Evolutionary conservation across 1,284 basidiomycete genomes (phyloP).

Genomic region (Leccinum colubrinum): DNA sequence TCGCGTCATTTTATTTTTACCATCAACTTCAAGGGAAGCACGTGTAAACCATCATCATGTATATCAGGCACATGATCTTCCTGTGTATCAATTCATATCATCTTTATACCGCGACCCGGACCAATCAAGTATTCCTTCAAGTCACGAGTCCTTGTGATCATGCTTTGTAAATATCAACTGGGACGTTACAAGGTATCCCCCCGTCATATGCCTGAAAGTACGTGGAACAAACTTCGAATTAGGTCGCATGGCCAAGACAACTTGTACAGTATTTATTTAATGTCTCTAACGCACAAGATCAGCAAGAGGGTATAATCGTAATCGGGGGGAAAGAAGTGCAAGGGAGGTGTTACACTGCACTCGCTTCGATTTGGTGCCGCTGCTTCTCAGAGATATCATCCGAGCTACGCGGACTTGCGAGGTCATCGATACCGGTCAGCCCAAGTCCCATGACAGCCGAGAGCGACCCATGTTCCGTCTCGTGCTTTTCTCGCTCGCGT

Average conservation of each 20-base stretch:
- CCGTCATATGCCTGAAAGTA: neutral
- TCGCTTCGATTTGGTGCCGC: neutral
- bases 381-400: constrained; percentile 14
- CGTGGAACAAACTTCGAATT: neutral
- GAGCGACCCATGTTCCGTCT: constrained; percentile 17
- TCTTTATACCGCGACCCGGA: neutral
- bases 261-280: neutral
- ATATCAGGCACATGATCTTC: neutral
- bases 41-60: neutral
- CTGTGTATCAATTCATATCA: neutral
- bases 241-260: neutral
- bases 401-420: constrained; percentile 4
- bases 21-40: neutral
- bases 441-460: constrained; percentile 31
- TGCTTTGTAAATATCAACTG: neutral
- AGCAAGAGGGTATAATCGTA: neutral
- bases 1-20: neutral
- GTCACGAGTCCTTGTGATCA: neutral
- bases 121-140: no score
- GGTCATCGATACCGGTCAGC: constrained; percentile 28
- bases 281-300: neutral
- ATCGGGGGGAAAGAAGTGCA: neutral
- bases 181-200: neutral
- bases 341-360: neutral
- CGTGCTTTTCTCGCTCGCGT: constrained; percentile 1